These are phyloP conservation scores for Pestalotiopsis sp. DNA, from an alignment of 2,329 filamentous ascomycete species.

Conservation along the genomic window DNA sequence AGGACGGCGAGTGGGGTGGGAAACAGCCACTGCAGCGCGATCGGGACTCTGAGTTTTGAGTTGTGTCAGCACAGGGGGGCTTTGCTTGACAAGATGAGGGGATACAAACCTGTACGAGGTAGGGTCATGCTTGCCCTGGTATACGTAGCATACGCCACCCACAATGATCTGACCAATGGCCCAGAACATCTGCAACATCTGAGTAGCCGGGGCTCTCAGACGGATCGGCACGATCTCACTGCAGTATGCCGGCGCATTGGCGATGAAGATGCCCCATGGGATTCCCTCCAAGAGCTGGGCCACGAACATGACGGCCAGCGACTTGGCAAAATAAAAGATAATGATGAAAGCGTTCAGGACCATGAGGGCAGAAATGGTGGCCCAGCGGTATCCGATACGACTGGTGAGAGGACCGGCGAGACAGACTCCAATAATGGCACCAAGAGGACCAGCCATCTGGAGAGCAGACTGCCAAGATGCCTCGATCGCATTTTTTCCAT, in stretches of 20 bases:
- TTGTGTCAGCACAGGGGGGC: conserved; percentile 32
- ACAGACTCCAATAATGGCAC: conserved; percentile 60
- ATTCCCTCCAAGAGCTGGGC: conserved; percentile 31
- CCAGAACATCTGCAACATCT: conserved; percentile 43
- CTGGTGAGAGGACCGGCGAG: conserved; percentile 62
- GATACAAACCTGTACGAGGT: conserved; percentile 49
- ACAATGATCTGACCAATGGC: conserved; percentile 60
- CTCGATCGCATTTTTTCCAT: conserved; percentile 38
- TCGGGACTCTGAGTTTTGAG: conserved; percentile 29
- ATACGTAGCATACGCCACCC: conserved; percentile 54
- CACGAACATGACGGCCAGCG: conserved; percentile 22
- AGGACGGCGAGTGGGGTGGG: conserved; percentile 11
- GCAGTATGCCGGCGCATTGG: conserved; percentile 36
- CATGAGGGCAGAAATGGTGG: conserved; percentile 27
- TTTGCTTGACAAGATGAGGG: not conserved
- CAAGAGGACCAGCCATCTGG: conserved; percentile 53
- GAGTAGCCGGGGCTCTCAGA: conserved; percentile 50
- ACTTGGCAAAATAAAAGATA: conserved; percentile 26
- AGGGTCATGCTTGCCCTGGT: conserved; percentile 50
- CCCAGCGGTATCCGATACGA: conserved; percentile 38
- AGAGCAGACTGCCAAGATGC: conserved; percentile 60
- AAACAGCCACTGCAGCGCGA: conserved; percentile 21
- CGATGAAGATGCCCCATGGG: conserved; percentile 33
- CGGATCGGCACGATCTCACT: conserved; percentile 61
- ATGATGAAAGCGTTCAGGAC: conserved; percentile 31